A percentile compares a stretch with the other conserved stretches of the same genome.
phyloP scores from a whole-genome alignment of 306 rosid species.

The Albizia julibrissin region DNA sequence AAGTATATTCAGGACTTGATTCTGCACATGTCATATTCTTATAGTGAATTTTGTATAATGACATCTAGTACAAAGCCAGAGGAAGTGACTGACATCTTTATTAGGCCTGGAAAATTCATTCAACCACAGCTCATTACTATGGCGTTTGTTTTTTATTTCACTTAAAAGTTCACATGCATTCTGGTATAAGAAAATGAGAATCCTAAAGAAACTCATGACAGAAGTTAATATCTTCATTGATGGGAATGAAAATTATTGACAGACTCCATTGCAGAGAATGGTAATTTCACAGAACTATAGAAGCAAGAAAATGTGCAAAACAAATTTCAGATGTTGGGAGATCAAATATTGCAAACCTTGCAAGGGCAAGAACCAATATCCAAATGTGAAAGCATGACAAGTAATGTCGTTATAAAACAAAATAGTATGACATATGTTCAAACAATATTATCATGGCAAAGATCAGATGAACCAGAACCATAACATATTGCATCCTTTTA shows the following conservation, averaged over 20 bases:
- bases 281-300: neutral
- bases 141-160: neutral
- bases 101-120: neutral
- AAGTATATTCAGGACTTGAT: neutral
- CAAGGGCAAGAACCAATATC: neutral
- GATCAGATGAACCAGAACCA: neutral
- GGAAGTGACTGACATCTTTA: neutral
- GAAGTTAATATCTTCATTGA: neutral
- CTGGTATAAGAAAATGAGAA: neutral
- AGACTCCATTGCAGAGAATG: neutral
- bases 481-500: neutral
- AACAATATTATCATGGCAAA: slow-evolving; percentile 1
- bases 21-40: neutral
- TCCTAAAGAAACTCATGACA: neutral
- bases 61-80: neutral
- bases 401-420: slow-evolving; percentile 7
- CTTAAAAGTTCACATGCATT: neutral
- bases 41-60: neutral
- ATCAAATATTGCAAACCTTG: slow-evolving; percentile 13
- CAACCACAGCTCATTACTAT: neutral
- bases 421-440: neutral
- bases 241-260: neutral
- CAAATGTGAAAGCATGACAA: neutral
- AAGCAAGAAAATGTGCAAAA: neutral
- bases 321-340: neutral